Evolutionary conservation across 306 rosid genomes (phyloP).

Genomic region (Prunus mira): DNA sequence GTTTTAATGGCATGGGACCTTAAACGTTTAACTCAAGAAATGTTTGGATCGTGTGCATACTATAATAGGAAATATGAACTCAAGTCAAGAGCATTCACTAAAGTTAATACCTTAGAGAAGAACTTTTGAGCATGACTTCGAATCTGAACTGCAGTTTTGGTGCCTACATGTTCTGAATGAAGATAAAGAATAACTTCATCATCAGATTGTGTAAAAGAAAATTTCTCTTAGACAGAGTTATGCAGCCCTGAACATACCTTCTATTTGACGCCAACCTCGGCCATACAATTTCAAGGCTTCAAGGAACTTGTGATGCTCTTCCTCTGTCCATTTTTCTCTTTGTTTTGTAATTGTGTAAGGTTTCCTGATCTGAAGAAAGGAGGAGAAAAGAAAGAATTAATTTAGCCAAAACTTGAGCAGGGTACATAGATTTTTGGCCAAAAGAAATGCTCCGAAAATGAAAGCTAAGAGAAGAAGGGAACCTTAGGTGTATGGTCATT

Average conservation of each 20-base stretch:
- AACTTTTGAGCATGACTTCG: constrained; percentile 99
- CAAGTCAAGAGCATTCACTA: constrained; percentile 7
- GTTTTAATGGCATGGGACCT: neutral
- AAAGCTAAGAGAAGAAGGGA: constrained; percentile 11
- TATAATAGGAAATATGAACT: constrained; percentile 1
- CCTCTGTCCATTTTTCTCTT: constrained; percentile 96
- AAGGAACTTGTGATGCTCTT: constrained; percentile 88
- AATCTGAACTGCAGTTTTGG: constrained; percentile 97
- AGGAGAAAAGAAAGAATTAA: neutral
- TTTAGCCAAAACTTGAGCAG: neutral
- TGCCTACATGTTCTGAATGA: constrained; percentile 89
- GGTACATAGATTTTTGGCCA: neutral
- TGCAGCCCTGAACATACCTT: constrained; percentile 50
- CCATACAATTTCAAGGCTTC: constrained; percentile 95
- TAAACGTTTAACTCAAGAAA: constrained; percentile 4
- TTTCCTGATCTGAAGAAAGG: constrained; percentile 65
- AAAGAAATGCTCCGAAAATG: neutral
- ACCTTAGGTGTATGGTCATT: constrained; percentile 65
- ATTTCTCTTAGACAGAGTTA: constrained; percentile 1
- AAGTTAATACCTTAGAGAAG: constrained; percentile 74
- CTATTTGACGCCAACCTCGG: constrained; percentile 97
- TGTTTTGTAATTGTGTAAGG: constrained; percentile 89
- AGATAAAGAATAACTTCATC: constrained; percentile 35
- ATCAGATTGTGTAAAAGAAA: constrained; percentile 5
- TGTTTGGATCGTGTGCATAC: neutral